Evolutionary conservation across 2,329 filamentous ascomycete species (phyloP).

Genomic region (Penicillium digitatum): DNA sequence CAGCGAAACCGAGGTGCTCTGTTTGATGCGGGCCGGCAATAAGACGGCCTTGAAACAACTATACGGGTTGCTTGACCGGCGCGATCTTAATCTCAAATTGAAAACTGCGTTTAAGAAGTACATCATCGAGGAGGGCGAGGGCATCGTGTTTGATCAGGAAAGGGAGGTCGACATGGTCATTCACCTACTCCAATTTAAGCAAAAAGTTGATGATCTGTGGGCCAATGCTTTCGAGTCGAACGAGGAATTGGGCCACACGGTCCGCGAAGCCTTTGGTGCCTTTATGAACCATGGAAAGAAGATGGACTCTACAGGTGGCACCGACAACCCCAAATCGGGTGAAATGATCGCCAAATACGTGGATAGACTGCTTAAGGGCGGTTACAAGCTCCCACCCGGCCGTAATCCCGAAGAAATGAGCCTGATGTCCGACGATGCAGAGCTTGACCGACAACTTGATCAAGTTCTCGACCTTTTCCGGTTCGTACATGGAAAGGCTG

Average conservation of each 20-base stretch:
- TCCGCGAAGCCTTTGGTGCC: constrained; percentile 78
- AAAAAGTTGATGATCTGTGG: constrained; percentile 71
- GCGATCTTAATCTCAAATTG: constrained; percentile 65
- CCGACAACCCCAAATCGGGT: constrained; percentile 86
- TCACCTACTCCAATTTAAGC: constrained; percentile 74
- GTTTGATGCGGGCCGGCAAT: constrained; percentile 68
- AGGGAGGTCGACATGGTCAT: constrained; percentile 82
- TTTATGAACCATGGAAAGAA: constrained; percentile 90
- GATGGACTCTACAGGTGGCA: constrained; percentile 66
- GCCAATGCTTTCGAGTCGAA: constrained; percentile 72
- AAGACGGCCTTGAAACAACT: constrained; percentile 68
- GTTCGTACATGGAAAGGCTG: constrained; percentile 94
- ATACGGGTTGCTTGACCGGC: constrained; percentile 71
- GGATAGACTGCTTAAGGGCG: constrained; percentile 80
- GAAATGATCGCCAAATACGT: constrained; percentile 99
- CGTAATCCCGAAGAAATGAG: constrained; percentile 42
- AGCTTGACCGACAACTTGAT: constrained; percentile 87
- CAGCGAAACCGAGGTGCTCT: constrained; percentile 62
- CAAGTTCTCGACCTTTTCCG: constrained; percentile 91
- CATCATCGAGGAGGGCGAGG: constrained; percentile 69
- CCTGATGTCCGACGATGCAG: constrained; percentile 81
- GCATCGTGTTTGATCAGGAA: constrained; percentile 75
- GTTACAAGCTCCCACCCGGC: constrained; percentile 60
- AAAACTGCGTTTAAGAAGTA: constrained; percentile 72
- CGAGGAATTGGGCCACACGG: constrained; percentile 68